These are phyloP conservation scores for Trichoderma erinaceum DNA, from an alignment of 495 filamentous ascomycete species.

Conservation along the genomic window DNA sequence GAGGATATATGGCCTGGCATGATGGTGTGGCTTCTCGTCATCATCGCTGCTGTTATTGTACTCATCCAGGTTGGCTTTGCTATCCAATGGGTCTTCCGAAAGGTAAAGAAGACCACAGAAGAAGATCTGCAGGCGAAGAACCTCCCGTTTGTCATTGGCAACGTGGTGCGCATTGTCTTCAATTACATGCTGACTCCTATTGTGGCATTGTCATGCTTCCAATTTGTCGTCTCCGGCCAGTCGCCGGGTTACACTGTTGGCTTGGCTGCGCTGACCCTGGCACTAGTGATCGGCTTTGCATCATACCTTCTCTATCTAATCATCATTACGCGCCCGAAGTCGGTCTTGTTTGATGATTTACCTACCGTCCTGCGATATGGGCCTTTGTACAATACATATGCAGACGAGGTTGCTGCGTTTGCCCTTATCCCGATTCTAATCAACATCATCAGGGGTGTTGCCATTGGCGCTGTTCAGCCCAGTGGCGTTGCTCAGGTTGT, in stretches of 20 bases:
- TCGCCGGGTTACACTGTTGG: slow-evolving; percentile 65
- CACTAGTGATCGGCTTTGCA: slow-evolving; percentile 63
- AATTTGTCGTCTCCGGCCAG: slow-evolving; percentile 66
- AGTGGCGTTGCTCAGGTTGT: slow-evolving; percentile 90
- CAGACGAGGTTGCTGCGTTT: slow-evolving; percentile 78
- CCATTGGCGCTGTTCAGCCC: slow-evolving; percentile 86
- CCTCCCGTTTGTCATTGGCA: slow-evolving; percentile 84
- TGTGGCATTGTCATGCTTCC: slow-evolving; percentile 80
- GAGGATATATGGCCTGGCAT: slow-evolving; percentile 91
- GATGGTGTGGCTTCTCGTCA: slow-evolving; percentile 75
- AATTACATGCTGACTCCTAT: slow-evolving; percentile 88
- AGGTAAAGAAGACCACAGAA: slow-evolving; percentile 62
- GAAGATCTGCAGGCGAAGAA: slow-evolving; percentile 88
- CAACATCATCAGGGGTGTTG: slow-evolving; percentile 77
- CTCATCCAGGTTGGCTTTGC: slow-evolving; percentile 72
- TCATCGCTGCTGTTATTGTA: slow-evolving; percentile 61
- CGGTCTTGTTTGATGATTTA: slow-evolving; percentile 87
- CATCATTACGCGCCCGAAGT: slow-evolving; percentile 69
- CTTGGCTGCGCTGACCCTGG: slow-evolving; percentile 65
- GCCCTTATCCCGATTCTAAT: slow-evolving; percentile 79
- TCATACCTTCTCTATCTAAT: slow-evolving; percentile 77
- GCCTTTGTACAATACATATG: slow-evolving; percentile 96
- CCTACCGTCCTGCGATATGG: slow-evolving; percentile 85
- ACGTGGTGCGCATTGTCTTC: slow-evolving; percentile 79
- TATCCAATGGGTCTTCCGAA: slow-evolving; percentile 65